Percentiles rank a stretch among this genome's conserved stretches.
These are phyloP conservation scores for Alternaria rosae DNA, from an alignment of 2,329 filamentous ascomycete species.

Conservation along the genomic window DNA sequence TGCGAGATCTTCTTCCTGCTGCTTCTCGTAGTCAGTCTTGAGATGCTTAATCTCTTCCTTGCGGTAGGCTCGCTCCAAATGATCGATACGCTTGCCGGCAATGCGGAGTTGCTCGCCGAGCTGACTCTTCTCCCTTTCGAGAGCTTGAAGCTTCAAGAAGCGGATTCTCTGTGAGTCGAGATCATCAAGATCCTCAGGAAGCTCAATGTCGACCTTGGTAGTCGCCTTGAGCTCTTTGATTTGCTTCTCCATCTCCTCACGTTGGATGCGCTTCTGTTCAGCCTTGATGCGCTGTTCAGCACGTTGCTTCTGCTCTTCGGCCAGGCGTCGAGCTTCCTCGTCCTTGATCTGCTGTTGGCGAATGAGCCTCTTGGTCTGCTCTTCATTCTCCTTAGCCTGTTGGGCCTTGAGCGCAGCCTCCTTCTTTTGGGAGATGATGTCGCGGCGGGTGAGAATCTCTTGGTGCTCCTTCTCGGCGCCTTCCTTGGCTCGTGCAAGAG, in stretches of 20 bases:
- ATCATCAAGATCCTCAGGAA: slow-evolving; percentile 77
- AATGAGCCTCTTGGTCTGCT: slow-evolving; percentile 84
- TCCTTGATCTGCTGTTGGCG: slow-evolving; percentile 88
- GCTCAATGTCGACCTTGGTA: slow-evolving; percentile 86
- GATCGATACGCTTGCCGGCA: slow-evolving; percentile 94
- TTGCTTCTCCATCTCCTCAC: slow-evolving; percentile 75
- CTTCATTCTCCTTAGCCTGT: slow-evolving; percentile 89
- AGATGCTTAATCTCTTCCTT: slow-evolving; percentile 96
- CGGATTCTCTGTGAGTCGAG: slow-evolving; percentile 72
- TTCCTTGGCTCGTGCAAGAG: slow-evolving; percentile 80
- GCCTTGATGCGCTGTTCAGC: slow-evolving; percentile 85
- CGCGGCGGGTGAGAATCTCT: slow-evolving; percentile 83
- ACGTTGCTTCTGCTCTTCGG: slow-evolving; percentile 91
- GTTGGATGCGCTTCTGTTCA: slow-evolving; percentile 54
- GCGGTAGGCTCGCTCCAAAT: slow-evolving; percentile 94
- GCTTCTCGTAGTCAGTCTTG: slow-evolving; percentile 80
- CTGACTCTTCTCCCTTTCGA: slow-evolving; percentile 98
- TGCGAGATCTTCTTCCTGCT: slow-evolving; percentile 78
- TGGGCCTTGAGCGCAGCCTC: slow-evolving; percentile 90
- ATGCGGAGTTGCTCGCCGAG: slow-evolving; percentile 89
- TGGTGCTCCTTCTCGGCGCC: slow-evolving; percentile 92
- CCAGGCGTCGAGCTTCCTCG: slow-evolving; percentile 85
- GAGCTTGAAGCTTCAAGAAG: slow-evolving; percentile 90
- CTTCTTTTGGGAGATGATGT: slow-evolving; percentile 95
- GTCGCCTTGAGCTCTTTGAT: slow-evolving; percentile 93